Percentiles rank a stretch among this genome's conserved stretches.
phyloP scores from a whole-genome alignment of 441 rosid species.

The Corymbia calophylla region DNA sequence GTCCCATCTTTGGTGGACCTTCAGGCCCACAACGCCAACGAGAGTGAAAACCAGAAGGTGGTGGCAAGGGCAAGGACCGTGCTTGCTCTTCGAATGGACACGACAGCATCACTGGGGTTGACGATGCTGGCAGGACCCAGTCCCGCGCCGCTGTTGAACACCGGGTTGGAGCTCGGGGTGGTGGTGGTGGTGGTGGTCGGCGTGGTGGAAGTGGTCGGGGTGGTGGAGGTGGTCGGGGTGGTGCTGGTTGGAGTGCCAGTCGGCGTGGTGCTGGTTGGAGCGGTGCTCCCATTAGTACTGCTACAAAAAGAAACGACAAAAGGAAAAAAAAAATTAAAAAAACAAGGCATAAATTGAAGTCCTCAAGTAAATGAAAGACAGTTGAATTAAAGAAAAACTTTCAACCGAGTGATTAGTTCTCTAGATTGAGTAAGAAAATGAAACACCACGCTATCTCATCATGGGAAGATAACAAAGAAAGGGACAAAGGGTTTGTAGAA shows the following conservation, averaged over 20 bases:
- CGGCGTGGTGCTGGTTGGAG: neutral
- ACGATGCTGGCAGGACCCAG: neutral
- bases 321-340: neutral
- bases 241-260: conserved; percentile 28
- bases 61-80: conserved; percentile 13
- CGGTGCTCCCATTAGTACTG: neutral
- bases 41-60: conserved; percentile 27
- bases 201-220: conserved; percentile 1
- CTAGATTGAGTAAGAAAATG: neutral
- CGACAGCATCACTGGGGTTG: conserved; percentile 17
- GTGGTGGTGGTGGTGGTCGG: conserved; percentile 17
- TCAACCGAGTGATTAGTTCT: neutral
- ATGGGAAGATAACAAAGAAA: neutral
- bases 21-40: conserved; percentile 22
- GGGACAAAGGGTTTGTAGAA: neutral
- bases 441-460: neutral
- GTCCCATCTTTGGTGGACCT: neutral
- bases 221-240: conserved; percentile 7
- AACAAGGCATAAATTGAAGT: neutral
- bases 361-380: neutral
- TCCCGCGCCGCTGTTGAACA: neutral
- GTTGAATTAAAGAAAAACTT: neutral
- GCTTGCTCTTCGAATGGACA: conserved; percentile 2
- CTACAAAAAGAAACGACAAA: neutral
- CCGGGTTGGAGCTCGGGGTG: neutral